phyloP scores from a whole-genome alignment of 2,329 filamentous ascomycete species.

The Elsinoe necatrix region DNA sequence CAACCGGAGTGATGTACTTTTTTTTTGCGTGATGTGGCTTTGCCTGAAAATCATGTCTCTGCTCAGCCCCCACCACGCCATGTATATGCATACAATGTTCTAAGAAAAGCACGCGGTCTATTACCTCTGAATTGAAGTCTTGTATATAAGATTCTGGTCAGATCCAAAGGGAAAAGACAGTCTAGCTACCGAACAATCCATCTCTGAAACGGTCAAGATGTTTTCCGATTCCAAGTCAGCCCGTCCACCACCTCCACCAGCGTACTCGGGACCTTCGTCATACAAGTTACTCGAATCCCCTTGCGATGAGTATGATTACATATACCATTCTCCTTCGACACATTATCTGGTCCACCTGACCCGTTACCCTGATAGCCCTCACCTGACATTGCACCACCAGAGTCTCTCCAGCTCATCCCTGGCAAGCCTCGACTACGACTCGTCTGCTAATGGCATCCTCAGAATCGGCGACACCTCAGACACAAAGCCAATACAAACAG shows the following conservation, averaged over 20 bases:
- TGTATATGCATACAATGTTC: background rate
- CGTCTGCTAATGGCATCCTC: background rate
- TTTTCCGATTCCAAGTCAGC: background rate
- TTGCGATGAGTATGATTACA: background rate
- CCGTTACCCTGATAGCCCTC: background rate
- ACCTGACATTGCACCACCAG: background rate
- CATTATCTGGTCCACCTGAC: constrained; percentile 2
- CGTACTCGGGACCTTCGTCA: background rate
- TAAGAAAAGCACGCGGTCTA: background rate
- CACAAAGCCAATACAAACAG: background rate
- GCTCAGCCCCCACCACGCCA: background rate
- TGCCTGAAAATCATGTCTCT: background rate
- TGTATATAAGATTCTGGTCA: too few species aligned
- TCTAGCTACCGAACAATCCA: too few species aligned
- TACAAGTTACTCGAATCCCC: background rate
- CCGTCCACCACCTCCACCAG: background rate
- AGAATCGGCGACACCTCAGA: background rate
- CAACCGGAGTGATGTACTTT: background rate
- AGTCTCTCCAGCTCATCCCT: background rate
- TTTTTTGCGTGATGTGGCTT: background rate
- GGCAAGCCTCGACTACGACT: background rate
- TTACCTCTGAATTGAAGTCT: too few species aligned
- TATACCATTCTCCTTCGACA: background rate
- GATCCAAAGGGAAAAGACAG: too few species aligned
- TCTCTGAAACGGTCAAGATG: background rate